These are phyloP conservation scores for Eucalyptus sideroxylon DNA, from an alignment of 345 rosid species.

Conservation along the genomic window DNA sequence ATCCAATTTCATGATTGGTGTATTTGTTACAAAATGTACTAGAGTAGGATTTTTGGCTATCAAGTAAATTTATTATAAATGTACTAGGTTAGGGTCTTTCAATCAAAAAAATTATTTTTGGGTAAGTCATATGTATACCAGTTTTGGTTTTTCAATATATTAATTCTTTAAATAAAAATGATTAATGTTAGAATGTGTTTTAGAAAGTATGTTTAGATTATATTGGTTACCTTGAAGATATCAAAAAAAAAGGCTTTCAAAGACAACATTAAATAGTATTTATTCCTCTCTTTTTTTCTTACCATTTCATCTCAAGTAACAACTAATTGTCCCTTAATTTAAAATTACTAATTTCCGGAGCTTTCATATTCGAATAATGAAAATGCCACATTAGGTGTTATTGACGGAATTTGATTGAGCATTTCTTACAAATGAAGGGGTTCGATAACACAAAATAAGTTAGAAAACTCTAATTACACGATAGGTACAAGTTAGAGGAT, in stretches of 20 bases:
- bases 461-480: not conserved
- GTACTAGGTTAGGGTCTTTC: rapidly evolving
- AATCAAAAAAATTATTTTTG: rapidly evolving
- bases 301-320: not conserved
- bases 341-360: not conserved
- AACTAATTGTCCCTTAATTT: not conserved
- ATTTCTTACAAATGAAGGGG: not conserved
- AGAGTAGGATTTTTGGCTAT: rapidly evolving
- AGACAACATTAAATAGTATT: not conserved
- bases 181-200: not conserved
- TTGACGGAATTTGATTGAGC: not conserved
- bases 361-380: not conserved
- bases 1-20: rapidly evolving
- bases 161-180: not conserved
- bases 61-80: rapidly evolving
- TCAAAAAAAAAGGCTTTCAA: not conserved
- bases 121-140: rapidly evolving
- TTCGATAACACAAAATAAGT: not conserved
- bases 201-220: not conserved
- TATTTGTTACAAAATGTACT: too few relatives aligned
- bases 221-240: not conserved
- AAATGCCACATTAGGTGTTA: not conserved
- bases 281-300: not conserved
- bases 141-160: rapidly evolving
- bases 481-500: not conserved